Conservation (phyloP, 768 basidiomycete genomes). For the Pulveroboletus frians region DNA sequence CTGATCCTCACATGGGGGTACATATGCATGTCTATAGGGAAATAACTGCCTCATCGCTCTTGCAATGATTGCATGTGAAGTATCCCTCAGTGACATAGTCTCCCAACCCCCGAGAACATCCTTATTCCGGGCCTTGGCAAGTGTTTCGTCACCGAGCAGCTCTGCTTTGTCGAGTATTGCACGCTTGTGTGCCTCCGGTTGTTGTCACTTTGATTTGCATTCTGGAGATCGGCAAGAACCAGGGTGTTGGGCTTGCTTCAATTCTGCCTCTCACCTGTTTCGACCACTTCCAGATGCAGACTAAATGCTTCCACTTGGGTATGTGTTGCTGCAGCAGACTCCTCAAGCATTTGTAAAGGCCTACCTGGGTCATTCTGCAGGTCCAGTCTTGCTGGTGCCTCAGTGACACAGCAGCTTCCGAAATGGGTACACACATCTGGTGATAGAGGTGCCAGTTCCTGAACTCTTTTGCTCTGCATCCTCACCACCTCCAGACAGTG, state of each 20-base stretch:
- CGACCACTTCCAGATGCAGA: constrained; percentile 26
- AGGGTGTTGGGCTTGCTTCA: background rate
- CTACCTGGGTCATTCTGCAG: constrained; percentile 3
- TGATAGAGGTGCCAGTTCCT: too few relatives aligned
- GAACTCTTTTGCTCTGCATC: too few relatives aligned
- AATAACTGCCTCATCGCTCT: constrained; percentile 23
- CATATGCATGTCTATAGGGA: constrained; percentile 12
- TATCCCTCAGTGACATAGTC: constrained; percentile 4
- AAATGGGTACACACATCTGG: too few relatives aligned
- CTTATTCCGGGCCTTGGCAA: background rate
- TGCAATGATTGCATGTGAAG: constrained; percentile 14
- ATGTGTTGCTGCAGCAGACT: constrained; percentile 23
- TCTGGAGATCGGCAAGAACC: background rate
- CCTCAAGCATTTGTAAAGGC: constrained; percentile 17
- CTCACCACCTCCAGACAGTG: too few relatives aligned
- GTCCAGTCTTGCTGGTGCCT: background rate
- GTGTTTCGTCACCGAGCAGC: background rate
- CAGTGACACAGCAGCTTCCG: too few relatives aligned
- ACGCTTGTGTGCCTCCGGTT: background rate
- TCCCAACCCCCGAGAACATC: background rate
- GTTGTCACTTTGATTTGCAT: background rate
- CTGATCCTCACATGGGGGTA: background rate
- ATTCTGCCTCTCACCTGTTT: constrained; percentile 15
- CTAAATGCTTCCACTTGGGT: constrained; percentile 22
- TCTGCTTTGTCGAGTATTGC: background rate